Conservation (phyloP, 108 stramenopile genomes). For the Cyclotella baltica region DNA sequence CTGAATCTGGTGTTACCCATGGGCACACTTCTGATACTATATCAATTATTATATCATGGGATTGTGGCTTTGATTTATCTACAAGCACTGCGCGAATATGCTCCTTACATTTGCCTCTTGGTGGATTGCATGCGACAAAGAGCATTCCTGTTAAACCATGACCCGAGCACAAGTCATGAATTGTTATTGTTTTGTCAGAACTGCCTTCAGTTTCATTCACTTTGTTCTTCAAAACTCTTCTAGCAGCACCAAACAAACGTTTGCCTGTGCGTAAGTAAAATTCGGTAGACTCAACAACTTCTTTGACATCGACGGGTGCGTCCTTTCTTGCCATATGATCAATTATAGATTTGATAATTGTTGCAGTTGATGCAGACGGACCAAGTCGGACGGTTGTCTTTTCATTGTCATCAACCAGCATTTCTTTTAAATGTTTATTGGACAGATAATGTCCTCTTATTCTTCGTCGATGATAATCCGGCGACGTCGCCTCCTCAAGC, state of each 20-base stretch:
- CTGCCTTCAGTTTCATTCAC: neutral
- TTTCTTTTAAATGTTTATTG: slow-evolving; percentile 8
- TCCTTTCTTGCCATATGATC: slow-evolving; percentile 59
- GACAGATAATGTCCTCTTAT: slow-evolving; percentile 43
- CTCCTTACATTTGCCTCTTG: slow-evolving; percentile 8
- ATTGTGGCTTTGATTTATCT: slow-evolving; percentile 53
- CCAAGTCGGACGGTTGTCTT: slow-evolving; percentile 6
- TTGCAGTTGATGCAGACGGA: slow-evolving; percentile 43
- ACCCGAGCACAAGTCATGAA: slow-evolving; percentile 59
- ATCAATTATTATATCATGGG: slow-evolving; percentile 53
- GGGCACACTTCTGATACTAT: slow-evolving; percentile 59
- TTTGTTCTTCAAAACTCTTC: slow-evolving; percentile 19
- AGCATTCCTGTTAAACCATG: slow-evolving; percentile 67
- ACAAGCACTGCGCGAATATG: slow-evolving; percentile 29
- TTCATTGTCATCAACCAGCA: neutral
- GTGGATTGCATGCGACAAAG: slow-evolving; percentile 68
- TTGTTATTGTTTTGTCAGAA: slow-evolving; percentile 22
- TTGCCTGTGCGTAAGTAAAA: slow-evolving; percentile 61
- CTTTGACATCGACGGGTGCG: slow-evolving; percentile 66
- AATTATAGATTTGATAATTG: slow-evolving; percentile 51
- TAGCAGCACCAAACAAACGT: slow-evolving; percentile 53
- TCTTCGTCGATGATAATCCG: slow-evolving; percentile 42
- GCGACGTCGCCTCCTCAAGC: slow-evolving; percentile 28
- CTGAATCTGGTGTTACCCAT: slow-evolving; percentile 43
- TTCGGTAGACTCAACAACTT: slow-evolving; percentile 60